phyloP scores from a whole-genome alignment of 306 rosid genomes.

The Dryas octopetala region DNA sequence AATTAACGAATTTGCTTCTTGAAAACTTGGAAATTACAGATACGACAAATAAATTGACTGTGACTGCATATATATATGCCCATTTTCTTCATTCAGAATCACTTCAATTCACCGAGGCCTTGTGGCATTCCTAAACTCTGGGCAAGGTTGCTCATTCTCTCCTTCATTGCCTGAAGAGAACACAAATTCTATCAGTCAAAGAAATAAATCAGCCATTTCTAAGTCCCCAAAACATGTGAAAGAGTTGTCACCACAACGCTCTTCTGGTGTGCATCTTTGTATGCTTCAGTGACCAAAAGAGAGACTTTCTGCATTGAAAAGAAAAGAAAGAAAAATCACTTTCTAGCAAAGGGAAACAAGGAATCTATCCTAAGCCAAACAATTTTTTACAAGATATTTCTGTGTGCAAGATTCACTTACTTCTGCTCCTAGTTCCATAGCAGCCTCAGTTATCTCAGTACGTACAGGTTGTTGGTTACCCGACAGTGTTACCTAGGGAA shows the following conservation, averaged over 20 bases:
- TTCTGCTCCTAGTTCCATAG: constrained; percentile 87
- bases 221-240: neutral
- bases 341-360: too few relatives aligned
- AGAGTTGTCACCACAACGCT: constrained; percentile 58
- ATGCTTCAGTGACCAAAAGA: constrained; percentile 77
- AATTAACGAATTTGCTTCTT: neutral
- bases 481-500: constrained; percentile 66
- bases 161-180: constrained; percentile 52
- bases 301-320: constrained; percentile 65
- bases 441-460: constrained; percentile 87
- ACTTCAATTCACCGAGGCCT: constrained; percentile 36
- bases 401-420: constrained; percentile 36
- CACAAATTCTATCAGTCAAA: neutral
- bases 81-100: neutral
- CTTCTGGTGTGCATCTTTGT: constrained; percentile 84
- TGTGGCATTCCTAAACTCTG: constrained; percentile 63
- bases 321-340: neutral
- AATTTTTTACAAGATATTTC: too few relatives aligned
- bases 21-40: neutral
- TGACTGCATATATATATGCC: neutral
- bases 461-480: constrained; percentile 86
- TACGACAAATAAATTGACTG: neutral
- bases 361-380: neutral
- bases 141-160: constrained; percentile 54
- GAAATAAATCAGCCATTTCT: neutral